Conservation (phyloP, 371 early-diverging fungal genomes). For the Apophysomyces elegans region DNA sequence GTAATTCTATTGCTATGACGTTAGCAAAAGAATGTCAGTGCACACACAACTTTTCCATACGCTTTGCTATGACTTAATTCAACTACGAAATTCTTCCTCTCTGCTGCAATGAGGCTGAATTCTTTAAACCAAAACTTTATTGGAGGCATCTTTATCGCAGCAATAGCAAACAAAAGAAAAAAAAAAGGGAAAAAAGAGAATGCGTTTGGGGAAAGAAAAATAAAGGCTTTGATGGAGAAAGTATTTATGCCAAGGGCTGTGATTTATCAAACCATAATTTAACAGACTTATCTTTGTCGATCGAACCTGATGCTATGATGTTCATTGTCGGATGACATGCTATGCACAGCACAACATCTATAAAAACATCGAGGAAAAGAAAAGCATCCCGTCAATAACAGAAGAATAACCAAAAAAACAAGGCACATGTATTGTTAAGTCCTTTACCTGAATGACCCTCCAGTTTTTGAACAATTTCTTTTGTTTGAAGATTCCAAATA, state of each 20-base stretch:
- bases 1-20: no score
- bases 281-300: slow-evolving; percentile 90
- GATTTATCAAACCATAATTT: slow-evolving; percentile 82
- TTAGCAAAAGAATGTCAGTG: no score
- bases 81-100: no score
- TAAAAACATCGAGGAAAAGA: no score
- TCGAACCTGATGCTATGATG: slow-evolving; percentile 94
- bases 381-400: neutral
- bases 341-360: slow-evolving; percentile 91
- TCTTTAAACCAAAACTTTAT: slow-evolving; percentile 8
- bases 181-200: no score
- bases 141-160: neutral
- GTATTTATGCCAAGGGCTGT: slow-evolving; percentile 24
- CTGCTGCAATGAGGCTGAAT: neutral
- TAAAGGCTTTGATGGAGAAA: neutral
- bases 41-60: no score
- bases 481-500: slow-evolving; percentile 96
- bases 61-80: no score
- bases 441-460: slow-evolving; percentile 88
- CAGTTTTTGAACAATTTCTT: slow-evolving; percentile 91
- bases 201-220: neutral
- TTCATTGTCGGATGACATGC: slow-evolving; percentile 94
- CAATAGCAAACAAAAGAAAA: no score
- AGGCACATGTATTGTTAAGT: neutral
- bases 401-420: neutral